Evolutionary conservation across 106 monocot species (phyloP).

Genomic region (Allium cepa): DNA sequence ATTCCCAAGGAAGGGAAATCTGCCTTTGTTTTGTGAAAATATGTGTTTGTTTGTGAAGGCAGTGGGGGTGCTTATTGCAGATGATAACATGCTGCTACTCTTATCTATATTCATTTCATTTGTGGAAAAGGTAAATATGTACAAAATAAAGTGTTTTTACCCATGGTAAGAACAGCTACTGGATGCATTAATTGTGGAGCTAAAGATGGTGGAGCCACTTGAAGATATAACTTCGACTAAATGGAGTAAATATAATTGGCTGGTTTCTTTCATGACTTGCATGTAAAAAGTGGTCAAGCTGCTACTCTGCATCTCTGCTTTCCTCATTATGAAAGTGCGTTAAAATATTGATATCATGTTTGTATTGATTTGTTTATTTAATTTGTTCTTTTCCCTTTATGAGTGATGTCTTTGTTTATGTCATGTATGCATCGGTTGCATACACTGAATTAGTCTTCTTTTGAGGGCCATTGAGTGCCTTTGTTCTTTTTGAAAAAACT

Average conservation of each 20-base stretch:
- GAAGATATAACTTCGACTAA: neutral
- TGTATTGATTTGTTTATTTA: neutral
- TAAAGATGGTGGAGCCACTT: conserved; percentile 1
- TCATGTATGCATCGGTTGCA: conserved; percentile 8
- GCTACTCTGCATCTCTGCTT: conserved; percentile 1
- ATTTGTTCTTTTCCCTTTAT: neutral
- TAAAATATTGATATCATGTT: conserved; percentile 1
- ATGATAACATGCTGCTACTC: neutral
- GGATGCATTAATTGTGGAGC: conserved; percentile 7
- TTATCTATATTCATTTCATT: too few relatives aligned
- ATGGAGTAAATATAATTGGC: conserved; percentile 1
- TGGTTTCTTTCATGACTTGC: neutral
- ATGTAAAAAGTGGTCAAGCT: conserved; percentile 4
- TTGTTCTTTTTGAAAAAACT: conserved; percentile 3
- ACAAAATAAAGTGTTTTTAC: too few relatives aligned
- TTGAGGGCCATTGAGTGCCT: neutral
- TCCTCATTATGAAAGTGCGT: neutral
- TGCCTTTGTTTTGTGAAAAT: conserved; percentile 10
- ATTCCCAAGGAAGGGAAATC: conserved; percentile 20
- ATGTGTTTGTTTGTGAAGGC: conserved; percentile 4
- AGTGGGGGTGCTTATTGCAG: neutral
- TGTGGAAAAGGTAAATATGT: too few relatives aligned
- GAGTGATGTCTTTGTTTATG: conserved; percentile 4
- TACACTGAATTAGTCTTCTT: neutral
- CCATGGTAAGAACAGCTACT: too few relatives aligned